Evolutionary conservation across 495 filamentous ascomycete genomes (phyloP).

Genomic region (Coniosporium apollinis): DNA sequence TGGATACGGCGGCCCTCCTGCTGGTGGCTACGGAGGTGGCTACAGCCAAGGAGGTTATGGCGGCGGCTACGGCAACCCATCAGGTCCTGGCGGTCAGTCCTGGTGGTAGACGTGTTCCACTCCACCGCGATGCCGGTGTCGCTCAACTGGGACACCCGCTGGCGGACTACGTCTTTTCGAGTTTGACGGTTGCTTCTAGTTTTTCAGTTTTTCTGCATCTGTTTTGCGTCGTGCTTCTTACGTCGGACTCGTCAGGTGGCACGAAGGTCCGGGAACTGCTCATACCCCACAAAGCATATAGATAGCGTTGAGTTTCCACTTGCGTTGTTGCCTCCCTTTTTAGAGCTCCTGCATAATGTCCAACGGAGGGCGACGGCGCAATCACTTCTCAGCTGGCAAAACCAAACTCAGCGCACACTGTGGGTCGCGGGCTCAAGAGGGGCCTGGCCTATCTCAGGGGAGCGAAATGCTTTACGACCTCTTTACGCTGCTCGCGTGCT

Average conservation of each 20-base stretch:
- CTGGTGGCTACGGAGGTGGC: slow-evolving; percentile 20
- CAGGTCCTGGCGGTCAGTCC: slow-evolving; percentile 61
- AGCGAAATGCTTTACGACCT: no score
- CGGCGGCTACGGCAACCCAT: slow-evolving; percentile 69
- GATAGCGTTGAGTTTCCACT: slow-evolving; percentile 5
- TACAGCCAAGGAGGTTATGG: slow-evolving; percentile 26
- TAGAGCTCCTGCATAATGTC: background rate
- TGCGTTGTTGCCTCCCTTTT: background rate
- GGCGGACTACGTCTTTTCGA: background rate
- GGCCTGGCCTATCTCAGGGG: no score
- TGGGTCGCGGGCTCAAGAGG: no score
- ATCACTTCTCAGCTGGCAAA: no score
- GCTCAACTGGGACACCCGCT: background rate
- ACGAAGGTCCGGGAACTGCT: slow-evolving; percentile 1
- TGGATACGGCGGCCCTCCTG: slow-evolving; percentile 32
- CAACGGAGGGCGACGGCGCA: background rate
- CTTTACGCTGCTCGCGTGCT: no score
- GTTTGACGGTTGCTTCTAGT: background rate
- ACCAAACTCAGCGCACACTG: no score
- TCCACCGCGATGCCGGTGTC: background rate
- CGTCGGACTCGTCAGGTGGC: background rate
- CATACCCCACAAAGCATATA: slow-evolving; percentile 5
- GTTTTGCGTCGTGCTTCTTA: background rate
- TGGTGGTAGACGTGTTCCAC: slow-evolving; percentile 56
- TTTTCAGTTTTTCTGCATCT: slow-evolving; percentile 2